A percentile compares a stretch with the other conserved stretches of the same genome.
These are phyloP conservation scores for Globisporangium cederbergense DNA, from an alignment of 352 stramenopile genomes.

Conservation along the genomic window DNA sequence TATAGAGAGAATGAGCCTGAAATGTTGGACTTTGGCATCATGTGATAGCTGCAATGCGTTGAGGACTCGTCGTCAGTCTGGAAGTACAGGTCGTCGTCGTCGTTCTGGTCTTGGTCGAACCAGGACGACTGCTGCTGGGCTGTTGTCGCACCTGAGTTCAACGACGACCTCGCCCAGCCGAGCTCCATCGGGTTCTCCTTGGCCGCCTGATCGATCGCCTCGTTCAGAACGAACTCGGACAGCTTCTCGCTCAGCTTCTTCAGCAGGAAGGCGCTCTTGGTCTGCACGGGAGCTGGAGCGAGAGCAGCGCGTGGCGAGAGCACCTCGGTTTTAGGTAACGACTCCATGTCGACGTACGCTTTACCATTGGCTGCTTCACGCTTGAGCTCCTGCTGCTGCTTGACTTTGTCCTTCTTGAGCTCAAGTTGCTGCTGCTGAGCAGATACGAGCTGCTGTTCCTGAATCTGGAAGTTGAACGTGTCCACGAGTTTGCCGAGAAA, in stretches of 20 bases:
- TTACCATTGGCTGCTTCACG: background rate
- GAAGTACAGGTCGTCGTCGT: constrained; percentile 18
- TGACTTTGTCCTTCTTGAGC: background rate
- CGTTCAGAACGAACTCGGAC: constrained; percentile 25
- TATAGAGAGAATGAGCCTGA: background rate
- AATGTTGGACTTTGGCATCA: constrained; percentile 15
- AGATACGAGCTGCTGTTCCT: constrained; percentile 4
- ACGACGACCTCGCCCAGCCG: constrained; percentile 16
- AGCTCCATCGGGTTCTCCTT: constrained; percentile 25
- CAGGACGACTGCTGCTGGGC: constrained; percentile 8
- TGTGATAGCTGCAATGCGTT: constrained; percentile 21
- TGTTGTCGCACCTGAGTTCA: background rate
- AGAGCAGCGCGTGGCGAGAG: constrained; percentile 16
- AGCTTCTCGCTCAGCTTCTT: constrained; percentile 24
- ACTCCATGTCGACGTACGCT: background rate
- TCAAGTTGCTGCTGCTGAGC: background rate
- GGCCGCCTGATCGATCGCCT: constrained; percentile 11
- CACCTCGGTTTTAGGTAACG: constrained; percentile 7
- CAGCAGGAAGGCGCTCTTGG: constrained; percentile 7
- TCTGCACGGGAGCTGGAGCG: background rate
- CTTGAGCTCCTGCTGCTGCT: too few species aligned
- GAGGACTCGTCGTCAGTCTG: constrained; percentile 24
- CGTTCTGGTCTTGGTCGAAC: constrained; percentile 7
- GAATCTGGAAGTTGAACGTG: constrained; percentile 34
- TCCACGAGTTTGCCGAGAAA: constrained; percentile 40